A percentile compares a stretch with the other conserved stretches of the same genome.
These are phyloP conservation scores for Pseudonitzschia delicatissima DNA, from an alignment of 108 stramenopile species.

Conservation along the genomic window DNA sequence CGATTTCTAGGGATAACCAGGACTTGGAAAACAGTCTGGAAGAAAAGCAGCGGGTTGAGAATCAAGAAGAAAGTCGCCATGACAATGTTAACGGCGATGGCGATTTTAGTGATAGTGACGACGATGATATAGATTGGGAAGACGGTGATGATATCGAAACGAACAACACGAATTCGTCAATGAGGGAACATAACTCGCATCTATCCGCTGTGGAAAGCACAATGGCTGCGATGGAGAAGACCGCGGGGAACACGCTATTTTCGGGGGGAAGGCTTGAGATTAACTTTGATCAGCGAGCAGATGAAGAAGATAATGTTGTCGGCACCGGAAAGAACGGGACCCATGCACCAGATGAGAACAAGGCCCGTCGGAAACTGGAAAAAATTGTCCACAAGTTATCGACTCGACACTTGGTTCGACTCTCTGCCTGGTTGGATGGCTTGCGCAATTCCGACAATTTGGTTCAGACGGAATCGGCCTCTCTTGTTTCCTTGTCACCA, in stretches of 20 bases:
- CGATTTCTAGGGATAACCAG: background rate
- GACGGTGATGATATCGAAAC: conserved; percentile 27
- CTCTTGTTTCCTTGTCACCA: conserved; percentile 13
- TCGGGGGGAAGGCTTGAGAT: conserved; percentile 35
- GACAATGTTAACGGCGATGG: background rate
- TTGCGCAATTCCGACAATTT: conserved; percentile 39
- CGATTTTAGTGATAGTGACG: background rate
- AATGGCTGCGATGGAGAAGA: conserved; percentile 36
- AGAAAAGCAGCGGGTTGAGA: background rate
- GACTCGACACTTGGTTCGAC: conserved; percentile 24
- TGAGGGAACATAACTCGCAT: conserved; percentile 12
- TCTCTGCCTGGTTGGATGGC: conserved; percentile 43
- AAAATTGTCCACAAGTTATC: conserved; percentile 16
- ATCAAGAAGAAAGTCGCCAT: background rate
- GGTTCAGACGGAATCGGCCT: background rate
- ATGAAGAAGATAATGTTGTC: background rate
- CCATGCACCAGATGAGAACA: background rate
- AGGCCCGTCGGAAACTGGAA: conserved; percentile 9
- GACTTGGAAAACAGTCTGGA: background rate
- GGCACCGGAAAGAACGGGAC: background rate
- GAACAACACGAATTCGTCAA: background rate
- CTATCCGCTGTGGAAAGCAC: conserved; percentile 41
- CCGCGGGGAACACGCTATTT: conserved; percentile 13
- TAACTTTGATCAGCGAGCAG: conserved; percentile 17
- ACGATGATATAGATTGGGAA: conserved; percentile 44